A percentile compares a stretch with the other conserved stretches of the same genome.
Evolutionary conservation across 1,284 basidiomycete genomes (phyloP).

Genomic region (Cryptococcus floricola): DNA sequence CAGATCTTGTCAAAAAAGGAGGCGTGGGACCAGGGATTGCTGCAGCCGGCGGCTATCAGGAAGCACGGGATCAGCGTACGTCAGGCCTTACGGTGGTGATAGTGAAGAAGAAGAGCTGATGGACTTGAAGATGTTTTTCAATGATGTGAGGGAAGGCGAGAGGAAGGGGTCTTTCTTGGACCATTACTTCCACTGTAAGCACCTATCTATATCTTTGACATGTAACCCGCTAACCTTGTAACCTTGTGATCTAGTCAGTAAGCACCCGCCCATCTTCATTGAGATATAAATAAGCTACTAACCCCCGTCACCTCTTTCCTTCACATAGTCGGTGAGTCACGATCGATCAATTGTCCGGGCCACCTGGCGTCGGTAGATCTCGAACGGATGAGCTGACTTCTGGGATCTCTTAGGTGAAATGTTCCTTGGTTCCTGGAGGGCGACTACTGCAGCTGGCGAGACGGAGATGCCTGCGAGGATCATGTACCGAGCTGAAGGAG

Average conservation of each 20-base stretch:
- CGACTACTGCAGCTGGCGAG: slow-evolving; percentile 22
- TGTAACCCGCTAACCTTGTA: not conserved
- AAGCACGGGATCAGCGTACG: slow-evolving; percentile 22
- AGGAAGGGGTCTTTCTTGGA: slow-evolving; percentile 19
- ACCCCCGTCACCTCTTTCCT: not conserved
- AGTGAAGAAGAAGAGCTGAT: not conserved
- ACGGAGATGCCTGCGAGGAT: slow-evolving; percentile 23
- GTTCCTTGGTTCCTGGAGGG: slow-evolving; percentile 34
- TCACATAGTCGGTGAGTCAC: not conserved
- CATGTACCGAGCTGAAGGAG: slow-evolving; percentile 23
- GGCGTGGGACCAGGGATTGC: slow-evolving; percentile 8
- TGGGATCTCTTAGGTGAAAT: slow-evolving; percentile 21
- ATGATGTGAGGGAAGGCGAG: slow-evolving; percentile 15
- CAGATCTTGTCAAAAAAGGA: slow-evolving; percentile 45
- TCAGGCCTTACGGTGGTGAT: not conserved
- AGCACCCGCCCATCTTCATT: not conserved
- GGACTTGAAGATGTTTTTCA: slow-evolving; percentile 18
- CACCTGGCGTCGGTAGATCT: not conserved
- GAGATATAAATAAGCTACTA: not conserved
- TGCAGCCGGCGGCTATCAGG: slow-evolving; percentile 21
- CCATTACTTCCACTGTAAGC: slow-evolving; percentile 37
- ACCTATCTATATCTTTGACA: not conserved
- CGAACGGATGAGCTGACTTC: not conserved
- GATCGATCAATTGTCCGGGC: not conserved
- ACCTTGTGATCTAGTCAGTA: slow-evolving; percentile 18